Base-by-base conservation (phyloP, 768 basidiomycete species). In the Phylloporus rhodoxanthus region DNA sequence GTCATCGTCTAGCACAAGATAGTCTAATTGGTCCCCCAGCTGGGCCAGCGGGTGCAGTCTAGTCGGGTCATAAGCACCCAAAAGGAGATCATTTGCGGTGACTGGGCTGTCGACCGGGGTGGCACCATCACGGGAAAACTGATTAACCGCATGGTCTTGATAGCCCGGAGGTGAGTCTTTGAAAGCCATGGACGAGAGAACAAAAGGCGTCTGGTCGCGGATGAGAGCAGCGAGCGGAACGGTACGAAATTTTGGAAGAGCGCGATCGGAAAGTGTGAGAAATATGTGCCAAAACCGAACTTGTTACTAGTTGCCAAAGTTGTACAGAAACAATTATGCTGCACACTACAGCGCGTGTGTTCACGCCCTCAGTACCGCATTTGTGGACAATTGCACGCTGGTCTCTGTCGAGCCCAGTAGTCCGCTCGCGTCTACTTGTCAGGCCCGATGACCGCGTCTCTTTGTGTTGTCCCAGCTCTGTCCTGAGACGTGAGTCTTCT, bases 1-100 rank as follows among this genome's bases (percentile, higher is more conserved):
- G 73, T 95, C 95, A 69, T 99, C 96, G 56, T 98, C 95, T 51
- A 99, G 79, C 59, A 90, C 78, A 47, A 99, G 75, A 72, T 96
- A 97, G 72, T 99, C 96, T 58, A 99, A 74, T 75, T 91, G 87
- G 68, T 92, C 90, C 55, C 91, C 87, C 53, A 98, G 75, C 48
- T 85, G 84, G 39, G 96, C 94, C 62, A 99, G 75, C 48, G 96
- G 96, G 67, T 99, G 96, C 48, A 99, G 77, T 72, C 82, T 85
- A 45, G 91, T 79, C 47, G 94, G 90, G 74, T 97, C 93, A 72
- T 91, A 94, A 10, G 86, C 80, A 57, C 84, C 83, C 71, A 82
- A 75, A 58, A 97, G 85, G 58, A 97, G 74, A 75, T 94, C 91
- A 49, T 84, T 81, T 40, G 94, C 91, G 45, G 89, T 89, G 50